phyloP scores from a whole-genome alignment of 306 rosid genomes.

The Arachis stenosperma region DNA sequence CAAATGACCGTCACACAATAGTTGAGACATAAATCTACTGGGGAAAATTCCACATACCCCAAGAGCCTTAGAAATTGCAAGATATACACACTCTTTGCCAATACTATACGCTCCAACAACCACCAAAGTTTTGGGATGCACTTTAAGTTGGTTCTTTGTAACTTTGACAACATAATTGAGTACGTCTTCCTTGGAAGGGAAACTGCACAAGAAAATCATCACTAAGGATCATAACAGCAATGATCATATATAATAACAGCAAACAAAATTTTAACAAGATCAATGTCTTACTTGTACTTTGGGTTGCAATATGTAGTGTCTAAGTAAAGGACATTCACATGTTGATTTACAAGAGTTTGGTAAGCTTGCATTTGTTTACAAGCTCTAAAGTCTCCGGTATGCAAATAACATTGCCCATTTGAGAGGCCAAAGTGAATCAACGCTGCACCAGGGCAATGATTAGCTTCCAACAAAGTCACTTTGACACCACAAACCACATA shows the following conservation, averaged over 20 bases:
- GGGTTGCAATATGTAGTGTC: slow-evolving; percentile 67
- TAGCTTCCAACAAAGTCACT: slow-evolving; percentile 61
- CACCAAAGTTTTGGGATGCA: slow-evolving; percentile 52
- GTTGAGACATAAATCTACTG: neutral
- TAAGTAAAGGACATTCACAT: slow-evolving; percentile 56
- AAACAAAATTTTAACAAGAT: slow-evolving; percentile 5
- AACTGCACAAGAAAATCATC: slow-evolving; percentile 47
- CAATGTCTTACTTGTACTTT: slow-evolving; percentile 51
- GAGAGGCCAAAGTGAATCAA: slow-evolving; percentile 54
- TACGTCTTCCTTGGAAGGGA: slow-evolving; percentile 58
- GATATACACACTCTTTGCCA: slow-evolving; percentile 68
- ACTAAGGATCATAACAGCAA: slow-evolving; percentile 27
- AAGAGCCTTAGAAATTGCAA: slow-evolving; percentile 52
- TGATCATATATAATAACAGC: neutral
- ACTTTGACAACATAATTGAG: slow-evolving; percentile 56
- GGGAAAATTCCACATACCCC: slow-evolving; percentile 38
- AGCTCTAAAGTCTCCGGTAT: slow-evolving; percentile 65
- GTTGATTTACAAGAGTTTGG: slow-evolving; percentile 46
- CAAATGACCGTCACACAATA: neutral
- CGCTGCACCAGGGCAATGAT: slow-evolving; percentile 68
- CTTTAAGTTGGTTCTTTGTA: slow-evolving; percentile 53
- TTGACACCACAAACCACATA: slow-evolving; percentile 49
- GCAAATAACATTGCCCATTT: slow-evolving; percentile 56
- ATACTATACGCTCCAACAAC: slow-evolving; percentile 67
- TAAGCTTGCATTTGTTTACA: slow-evolving; percentile 52